Evolutionary conservation across 257 asterid species (phyloP), one percentile per base, ranked within the genome.

Genomic region (Scutellaria minor): DNA sequence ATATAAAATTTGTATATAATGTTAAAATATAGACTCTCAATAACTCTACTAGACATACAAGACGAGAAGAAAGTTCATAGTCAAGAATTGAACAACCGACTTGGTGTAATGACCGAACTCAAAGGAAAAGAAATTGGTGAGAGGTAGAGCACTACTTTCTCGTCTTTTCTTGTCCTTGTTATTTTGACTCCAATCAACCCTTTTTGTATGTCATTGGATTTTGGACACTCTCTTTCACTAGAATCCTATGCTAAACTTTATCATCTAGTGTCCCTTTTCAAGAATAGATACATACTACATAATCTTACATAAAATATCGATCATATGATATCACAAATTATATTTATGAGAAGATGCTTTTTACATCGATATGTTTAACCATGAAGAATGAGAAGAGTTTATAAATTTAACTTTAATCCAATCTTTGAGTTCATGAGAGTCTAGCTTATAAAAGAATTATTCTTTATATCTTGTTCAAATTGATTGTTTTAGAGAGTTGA

Each of bases 161-260:
- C 20, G 56, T 2, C 64, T 69, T 70, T 55, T 70, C 10, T 44
- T 24, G 31, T 63, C 37, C 39, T 7, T 63, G 1, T 18, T 61
- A 64, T 20, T 12, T 64, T 20, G 70, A 64, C 54, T 63, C 15
- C 48, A 59, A 59, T 59, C 12, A 35, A 59, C 47, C 24, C 47
- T 7, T 59, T 11, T 57, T 2, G 5, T 5, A 12, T 8, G 2
- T 6, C 6, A 2, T 9, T 22, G 61, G 5, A 22, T 55, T 55
- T 55, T 22, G 63, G 63, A 61, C 20, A 14, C 14, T 24, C 14
- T 24, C 37, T n/a, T 40, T 42, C 52, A 41, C 52, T 62, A 62
- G 68, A 63, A 63, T 63, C 68, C 68, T 63, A 63, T 63, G 68
- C 48, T 42, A 15, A 11, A 63, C 12, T 42, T 41, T 61, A 8